A percentile compares a stretch with the other conserved stretches of the same genome.
These are phyloP conservation scores for Lunasporangiospora selenospora DNA, from an alignment of 192 early-diverging fungal species.

Conservation along the genomic window DNA sequence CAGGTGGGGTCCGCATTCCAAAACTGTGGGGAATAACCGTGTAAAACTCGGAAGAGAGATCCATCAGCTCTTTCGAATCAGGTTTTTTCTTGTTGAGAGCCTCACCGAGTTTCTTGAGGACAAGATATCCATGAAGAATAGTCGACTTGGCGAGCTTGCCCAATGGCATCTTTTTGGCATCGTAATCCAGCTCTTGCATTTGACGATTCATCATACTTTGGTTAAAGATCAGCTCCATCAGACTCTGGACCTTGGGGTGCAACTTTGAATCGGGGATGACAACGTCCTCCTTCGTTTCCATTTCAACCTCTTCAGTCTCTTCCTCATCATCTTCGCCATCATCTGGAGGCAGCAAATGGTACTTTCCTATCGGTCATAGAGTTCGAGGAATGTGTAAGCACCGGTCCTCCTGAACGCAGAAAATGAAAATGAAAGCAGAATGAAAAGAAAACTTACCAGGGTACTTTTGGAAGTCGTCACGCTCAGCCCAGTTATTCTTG, in stretches of 20 bases:
- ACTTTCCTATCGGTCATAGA: slow-evolving; percentile 42
- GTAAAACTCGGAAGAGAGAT: slow-evolving; percentile 66
- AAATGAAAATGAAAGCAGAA: too few species aligned
- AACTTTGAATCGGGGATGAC: slow-evolving; percentile 52
- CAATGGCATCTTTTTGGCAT: slow-evolving; percentile 77
- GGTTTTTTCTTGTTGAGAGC: slow-evolving; percentile 24
- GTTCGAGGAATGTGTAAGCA: too few species aligned
- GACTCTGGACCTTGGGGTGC: slow-evolving; percentile 57
- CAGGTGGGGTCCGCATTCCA: slow-evolving; percentile 47
- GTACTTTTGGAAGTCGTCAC: slow-evolving; percentile 37
- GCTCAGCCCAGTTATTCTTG: slow-evolving; percentile 67
- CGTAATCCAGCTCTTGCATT: slow-evolving; percentile 75
- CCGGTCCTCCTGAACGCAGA: too few species aligned
- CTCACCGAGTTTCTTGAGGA: slow-evolving; percentile 63
- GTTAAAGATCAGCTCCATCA: slow-evolving; percentile 77
- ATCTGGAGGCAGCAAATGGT: slow-evolving; percentile 71
- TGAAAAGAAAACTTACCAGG: slow-evolving; percentile 9
- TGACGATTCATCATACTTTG: slow-evolving; percentile 58
- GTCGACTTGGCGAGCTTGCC: slow-evolving; percentile 73
- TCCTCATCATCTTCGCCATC: slow-evolving; percentile 62
- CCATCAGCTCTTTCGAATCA: slow-evolving; percentile 11
- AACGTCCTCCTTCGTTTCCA: slow-evolving; percentile 22
- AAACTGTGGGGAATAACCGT: slow-evolving; percentile 78
- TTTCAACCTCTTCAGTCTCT: slow-evolving; percentile 2
- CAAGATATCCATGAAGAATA: slow-evolving; percentile 63